Conservation (phyloP, 106 monocot genomes). For the Dendrobium nobile region DNA sequence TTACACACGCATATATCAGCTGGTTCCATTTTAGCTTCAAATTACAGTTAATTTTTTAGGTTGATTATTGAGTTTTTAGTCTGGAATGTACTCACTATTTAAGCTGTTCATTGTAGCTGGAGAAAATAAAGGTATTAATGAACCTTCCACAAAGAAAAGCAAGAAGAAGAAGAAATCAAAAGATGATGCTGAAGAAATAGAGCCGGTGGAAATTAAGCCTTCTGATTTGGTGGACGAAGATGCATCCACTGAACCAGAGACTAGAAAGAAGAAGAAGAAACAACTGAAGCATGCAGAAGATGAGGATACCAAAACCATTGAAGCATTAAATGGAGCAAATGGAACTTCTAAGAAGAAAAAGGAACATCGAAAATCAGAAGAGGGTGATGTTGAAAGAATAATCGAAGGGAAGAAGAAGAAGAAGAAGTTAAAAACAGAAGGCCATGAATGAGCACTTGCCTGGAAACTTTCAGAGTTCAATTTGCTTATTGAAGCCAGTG, state of each 20-base stretch:
- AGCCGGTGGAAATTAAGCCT: constrained; percentile 30
- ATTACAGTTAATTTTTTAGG: background rate
- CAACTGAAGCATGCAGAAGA: constrained; percentile 45
- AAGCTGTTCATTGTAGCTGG: constrained; percentile 17
- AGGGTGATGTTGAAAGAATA: constrained; percentile 19
- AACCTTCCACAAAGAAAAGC: constrained; percentile 49
- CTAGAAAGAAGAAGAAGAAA: constrained; percentile 68
- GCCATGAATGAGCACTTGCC: too few species aligned
- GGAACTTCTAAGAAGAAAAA: constrained; percentile 57
- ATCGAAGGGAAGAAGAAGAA: constrained; percentile 52
- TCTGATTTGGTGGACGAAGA: constrained; percentile 19
- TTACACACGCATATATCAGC: too few species aligned
- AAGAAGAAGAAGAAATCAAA: constrained; percentile 72
- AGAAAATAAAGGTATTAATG: constrained; percentile 12
- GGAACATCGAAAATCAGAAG: constrained; percentile 15
- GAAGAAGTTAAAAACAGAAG: constrained; percentile 10
- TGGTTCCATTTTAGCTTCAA: background rate
- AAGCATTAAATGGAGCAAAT: constrained; percentile 21
- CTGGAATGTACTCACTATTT: too few species aligned
- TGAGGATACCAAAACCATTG: background rate
- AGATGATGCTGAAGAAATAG: constrained; percentile 12
- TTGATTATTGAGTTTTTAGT: background rate
- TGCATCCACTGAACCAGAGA: constrained; percentile 28
- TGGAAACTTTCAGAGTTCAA: background rate
- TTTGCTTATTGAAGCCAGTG: background rate